A percentile compares a stretch with the other conserved stretches of the same genome.
Evolutionary conservation across 140 eudicot species (phyloP).

Genomic region (Cichorium intybus): DNA sequence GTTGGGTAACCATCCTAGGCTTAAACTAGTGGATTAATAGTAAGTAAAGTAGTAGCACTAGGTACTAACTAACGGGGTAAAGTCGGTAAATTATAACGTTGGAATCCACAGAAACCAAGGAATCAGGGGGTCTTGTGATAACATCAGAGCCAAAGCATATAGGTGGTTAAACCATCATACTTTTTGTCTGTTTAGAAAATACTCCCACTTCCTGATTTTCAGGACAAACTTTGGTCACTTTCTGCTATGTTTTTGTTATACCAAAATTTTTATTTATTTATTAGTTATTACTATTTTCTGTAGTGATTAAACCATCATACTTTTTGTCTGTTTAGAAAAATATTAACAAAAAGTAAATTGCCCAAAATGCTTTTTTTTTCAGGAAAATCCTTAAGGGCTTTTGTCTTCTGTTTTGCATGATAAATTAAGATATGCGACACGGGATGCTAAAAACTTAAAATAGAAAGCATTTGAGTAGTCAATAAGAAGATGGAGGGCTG

Average conservation of each 20-base stretch:
- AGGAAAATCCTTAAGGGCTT: conserved; percentile 47
- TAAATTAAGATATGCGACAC: conserved; percentile 46
- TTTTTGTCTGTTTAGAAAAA: too few species aligned
- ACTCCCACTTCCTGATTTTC: conserved; percentile 15
- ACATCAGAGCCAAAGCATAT: too few species aligned
- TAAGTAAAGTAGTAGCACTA: too few species aligned
- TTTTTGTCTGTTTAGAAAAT: conserved; percentile 32
- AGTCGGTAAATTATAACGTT: too few species aligned
- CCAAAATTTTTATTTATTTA: not conserved
- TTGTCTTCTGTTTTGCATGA: conserved; percentile 35
- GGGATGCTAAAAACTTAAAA: conserved; percentile 52
- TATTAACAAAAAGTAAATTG: not conserved
- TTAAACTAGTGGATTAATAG: too few species aligned
- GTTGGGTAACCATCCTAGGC: too few species aligned
- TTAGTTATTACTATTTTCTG: too few species aligned
- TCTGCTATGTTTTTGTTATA: conserved; percentile 50
- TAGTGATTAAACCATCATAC: too few species aligned
- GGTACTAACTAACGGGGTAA: too few species aligned
- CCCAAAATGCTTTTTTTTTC: conserved; percentile 11
- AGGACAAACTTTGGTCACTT: conserved; percentile 25
- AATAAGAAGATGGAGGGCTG: conserved; percentile 62
- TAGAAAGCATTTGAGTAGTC: conserved; percentile 59
- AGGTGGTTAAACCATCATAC: too few species aligned
- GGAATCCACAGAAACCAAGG: too few species aligned
- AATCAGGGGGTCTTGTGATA: too few species aligned